Evolutionary conservation across 345 rosid genomes (phyloP).

Genomic region (Brassica juncea): DNA sequence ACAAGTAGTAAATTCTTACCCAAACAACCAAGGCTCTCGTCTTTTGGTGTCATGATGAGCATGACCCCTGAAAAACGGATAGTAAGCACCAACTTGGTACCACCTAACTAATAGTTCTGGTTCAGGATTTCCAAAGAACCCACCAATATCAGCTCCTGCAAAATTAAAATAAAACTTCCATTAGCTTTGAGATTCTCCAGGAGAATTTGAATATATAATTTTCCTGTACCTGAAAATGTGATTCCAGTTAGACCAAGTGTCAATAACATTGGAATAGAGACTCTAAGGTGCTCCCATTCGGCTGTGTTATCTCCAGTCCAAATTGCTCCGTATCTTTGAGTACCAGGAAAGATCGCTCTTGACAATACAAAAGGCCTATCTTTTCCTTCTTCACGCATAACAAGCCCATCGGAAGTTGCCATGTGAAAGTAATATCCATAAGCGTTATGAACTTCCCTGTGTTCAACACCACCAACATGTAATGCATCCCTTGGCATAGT

Average conservation of each 20-base stretch:
- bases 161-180: slow-evolving; percentile 15
- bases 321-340: slow-evolving; percentile 92
- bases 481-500: slow-evolving; percentile 98
- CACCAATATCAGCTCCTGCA: slow-evolving; percentile 97
- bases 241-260: slow-evolving; percentile 88
- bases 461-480: slow-evolving; percentile 81
- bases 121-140: slow-evolving; percentile 96
- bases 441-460: slow-evolving; percentile 92
- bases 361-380: slow-evolving; percentile 97
- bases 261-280: slow-evolving; percentile 93
- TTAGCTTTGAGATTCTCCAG: neutral
- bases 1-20: slow-evolving; percentile 49
- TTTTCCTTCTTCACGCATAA: slow-evolving; percentile 83
- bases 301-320: slow-evolving; percentile 99
- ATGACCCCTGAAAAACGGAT: slow-evolving; percentile 98
- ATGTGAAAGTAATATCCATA: slow-evolving; percentile 94
- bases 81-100: slow-evolving; percentile 98
- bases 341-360: slow-evolving; percentile 95
- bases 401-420: slow-evolving; percentile 97
- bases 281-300: slow-evolving; percentile 96
- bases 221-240: slow-evolving; percentile 69
- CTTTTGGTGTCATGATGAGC: slow-evolving; percentile 98
- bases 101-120: slow-evolving; percentile 91
- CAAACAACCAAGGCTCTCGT: slow-evolving; percentile 98
- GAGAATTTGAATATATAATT: neutral